phyloP scores from a whole-genome alignment of 2,329 filamentous ascomycete species.

The Hypocrella siamensis region DNA sequence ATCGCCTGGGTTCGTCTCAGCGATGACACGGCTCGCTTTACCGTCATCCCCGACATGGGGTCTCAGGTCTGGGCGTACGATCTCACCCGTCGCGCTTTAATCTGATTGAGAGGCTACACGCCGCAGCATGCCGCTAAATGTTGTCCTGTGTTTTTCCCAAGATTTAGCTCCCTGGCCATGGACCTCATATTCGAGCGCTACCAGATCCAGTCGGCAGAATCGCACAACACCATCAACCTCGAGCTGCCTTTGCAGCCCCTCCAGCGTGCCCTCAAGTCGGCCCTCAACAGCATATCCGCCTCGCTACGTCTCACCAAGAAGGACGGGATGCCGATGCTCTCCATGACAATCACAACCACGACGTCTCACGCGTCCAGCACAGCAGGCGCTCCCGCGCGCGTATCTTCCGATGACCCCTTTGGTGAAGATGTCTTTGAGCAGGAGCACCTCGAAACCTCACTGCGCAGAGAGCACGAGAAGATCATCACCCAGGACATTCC shows the following conservation, averaged over 20 bases:
- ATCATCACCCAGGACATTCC: constrained; percentile 92
- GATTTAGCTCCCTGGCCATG: constrained; percentile 46
- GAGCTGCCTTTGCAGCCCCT: constrained; percentile 82
- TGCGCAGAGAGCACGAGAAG: constrained; percentile 64
- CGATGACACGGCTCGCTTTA: constrained; percentile 79
- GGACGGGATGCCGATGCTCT: constrained; percentile 71
- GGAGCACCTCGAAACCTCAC: constrained; percentile 38
- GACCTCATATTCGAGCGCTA: constrained; percentile 82
- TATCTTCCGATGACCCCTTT: constrained; percentile 21
- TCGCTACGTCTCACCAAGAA: constrained; percentile 87
- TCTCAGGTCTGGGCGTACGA: constrained; percentile 89
- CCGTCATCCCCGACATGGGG: constrained; percentile 84
- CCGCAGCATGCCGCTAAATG: too few relatives aligned
- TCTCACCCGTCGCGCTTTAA: constrained; percentile 13
- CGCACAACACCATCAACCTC: constrained; percentile 82
- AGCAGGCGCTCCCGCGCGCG: constrained; percentile 11
- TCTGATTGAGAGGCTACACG: too few relatives aligned
- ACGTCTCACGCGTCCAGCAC: constrained; percentile 29
- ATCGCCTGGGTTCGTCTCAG: constrained; percentile 84
- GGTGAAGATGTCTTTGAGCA: constrained; percentile 27
- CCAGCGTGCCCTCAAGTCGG: constrained; percentile 82
- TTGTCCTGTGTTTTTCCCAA: too few relatives aligned
- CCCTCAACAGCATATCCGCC: constrained; percentile 64
- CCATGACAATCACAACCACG: constrained; percentile 74
- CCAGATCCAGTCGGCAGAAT: constrained; percentile 69